phyloP scores from a whole-genome alignment of 1,139 yeast genomes.

The Protomyces arabidopsidicola region DNA sequence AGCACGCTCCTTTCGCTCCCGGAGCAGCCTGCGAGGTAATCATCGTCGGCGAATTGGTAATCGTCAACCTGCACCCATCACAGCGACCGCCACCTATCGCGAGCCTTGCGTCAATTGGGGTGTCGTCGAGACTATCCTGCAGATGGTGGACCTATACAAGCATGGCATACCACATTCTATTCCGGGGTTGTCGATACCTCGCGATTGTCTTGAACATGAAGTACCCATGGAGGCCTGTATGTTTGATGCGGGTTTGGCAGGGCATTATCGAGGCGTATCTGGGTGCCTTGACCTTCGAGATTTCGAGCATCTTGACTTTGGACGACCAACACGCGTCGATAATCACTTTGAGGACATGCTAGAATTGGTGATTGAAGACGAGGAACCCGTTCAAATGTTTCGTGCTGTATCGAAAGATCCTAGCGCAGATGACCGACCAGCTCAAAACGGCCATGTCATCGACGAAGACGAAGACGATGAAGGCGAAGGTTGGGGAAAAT shows the following conservation, averaged over 20 bases:
- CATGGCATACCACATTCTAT: conserved; percentile 8
- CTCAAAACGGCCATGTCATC: neutral
- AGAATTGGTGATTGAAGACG: conserved; percentile 3
- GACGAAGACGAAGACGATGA: neutral
- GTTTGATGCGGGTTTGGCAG: conserved; percentile 19
- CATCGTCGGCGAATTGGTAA: too few species aligned
- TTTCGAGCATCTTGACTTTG: neutral
- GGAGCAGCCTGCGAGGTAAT: too few species aligned
- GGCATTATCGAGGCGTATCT: conserved; percentile 10
- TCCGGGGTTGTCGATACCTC: conserved; percentile 8
- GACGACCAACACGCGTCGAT: conserved; percentile 13
- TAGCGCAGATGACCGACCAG: neutral
- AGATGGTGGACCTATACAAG: conserved; percentile 6
- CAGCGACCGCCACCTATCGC: neutral
- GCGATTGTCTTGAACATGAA: conserved; percentile 4
- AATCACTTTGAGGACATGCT: conserved; percentile 17
- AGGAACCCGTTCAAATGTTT: neutral
- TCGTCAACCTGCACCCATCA: neutral
- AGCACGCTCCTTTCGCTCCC: neutral
- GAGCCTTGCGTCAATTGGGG: conserved; percentile 22
- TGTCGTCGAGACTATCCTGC: conserved; percentile 16
- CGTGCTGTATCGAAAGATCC: neutral
- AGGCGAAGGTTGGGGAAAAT: neutral
- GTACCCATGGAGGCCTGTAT: conserved; percentile 11
- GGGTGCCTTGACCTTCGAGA: conserved; percentile 16